A percentile compares a stretch with the other conserved stretches of the same genome.
Evolutionary conservation across 176 grass and related monocot genomes (phyloP).

Genomic region (Oryza rufipogon): DNA sequence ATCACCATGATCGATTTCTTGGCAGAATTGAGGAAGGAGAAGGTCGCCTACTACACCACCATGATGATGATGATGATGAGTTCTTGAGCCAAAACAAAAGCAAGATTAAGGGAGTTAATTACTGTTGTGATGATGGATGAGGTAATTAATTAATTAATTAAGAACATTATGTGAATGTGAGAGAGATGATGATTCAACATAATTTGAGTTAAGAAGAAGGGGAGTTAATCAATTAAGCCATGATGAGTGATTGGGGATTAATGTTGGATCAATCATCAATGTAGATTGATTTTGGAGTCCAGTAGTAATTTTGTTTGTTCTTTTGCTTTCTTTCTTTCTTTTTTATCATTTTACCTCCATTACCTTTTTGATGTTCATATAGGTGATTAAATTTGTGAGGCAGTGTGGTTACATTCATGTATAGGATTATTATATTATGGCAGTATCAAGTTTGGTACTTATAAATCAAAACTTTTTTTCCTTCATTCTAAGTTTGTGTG

Average conservation of each 20-base stretch:
- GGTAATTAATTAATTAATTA: background rate
- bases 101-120: background rate
- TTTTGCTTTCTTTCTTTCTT: background rate
- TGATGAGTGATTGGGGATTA: background rate
- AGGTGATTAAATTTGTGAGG: conserved; percentile 44
- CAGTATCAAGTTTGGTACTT: conserved; percentile 34
- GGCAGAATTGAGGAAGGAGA: background rate
- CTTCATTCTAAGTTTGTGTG: background rate
- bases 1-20: conserved; percentile 12
- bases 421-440: conserved; percentile 30
- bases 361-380: conserved; percentile 29
- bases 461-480: background rate
- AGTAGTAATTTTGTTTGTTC: background rate
- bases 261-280: conserved; percentile 31
- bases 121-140: background rate
- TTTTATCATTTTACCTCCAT: background rate
- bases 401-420: conserved; percentile 35
- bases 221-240: background rate
- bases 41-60: background rate
- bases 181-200: background rate
- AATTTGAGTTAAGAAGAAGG: conserved; percentile 5
- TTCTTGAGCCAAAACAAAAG: background rate
- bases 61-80: background rate
- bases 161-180: background rate
- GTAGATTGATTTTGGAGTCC: conserved; percentile 28